Conservation (phyloP, 2,329 filamentous ascomycete genomes). For the Penicillium nordicum region DNA sequence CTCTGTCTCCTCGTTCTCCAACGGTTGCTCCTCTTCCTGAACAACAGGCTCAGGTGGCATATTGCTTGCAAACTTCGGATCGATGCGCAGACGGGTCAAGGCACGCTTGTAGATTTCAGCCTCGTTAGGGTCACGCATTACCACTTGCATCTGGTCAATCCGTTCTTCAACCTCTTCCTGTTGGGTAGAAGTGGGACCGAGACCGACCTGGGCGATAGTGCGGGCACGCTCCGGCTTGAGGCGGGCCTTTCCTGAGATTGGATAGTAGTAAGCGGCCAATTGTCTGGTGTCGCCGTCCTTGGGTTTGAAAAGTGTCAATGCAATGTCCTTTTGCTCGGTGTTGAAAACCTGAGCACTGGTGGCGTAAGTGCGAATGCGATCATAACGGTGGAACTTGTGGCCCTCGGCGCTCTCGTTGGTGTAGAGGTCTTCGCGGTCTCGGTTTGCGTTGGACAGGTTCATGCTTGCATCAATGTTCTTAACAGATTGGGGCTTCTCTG, state of each 20-base stretch:
- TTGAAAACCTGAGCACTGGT: slow-evolving; percentile 54
- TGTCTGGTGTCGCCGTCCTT: slow-evolving; percentile 36
- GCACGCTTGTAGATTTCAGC: slow-evolving; percentile 49
- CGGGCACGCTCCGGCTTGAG: slow-evolving; percentile 51
- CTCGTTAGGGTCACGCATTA: slow-evolving; percentile 50
- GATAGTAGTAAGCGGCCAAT: slow-evolving; percentile 62
- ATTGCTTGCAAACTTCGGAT: slow-evolving; percentile 41
- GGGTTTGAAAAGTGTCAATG: slow-evolving; percentile 56
- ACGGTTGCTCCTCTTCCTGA: slow-evolving; percentile 14
- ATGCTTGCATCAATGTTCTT: slow-evolving; percentile 56
- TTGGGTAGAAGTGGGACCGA: slow-evolving; percentile 37
- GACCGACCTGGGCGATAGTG: slow-evolving; percentile 42
- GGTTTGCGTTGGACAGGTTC: slow-evolving; percentile 51
- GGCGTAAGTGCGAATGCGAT: slow-evolving; percentile 59
- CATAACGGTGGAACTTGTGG: slow-evolving; percentile 51
- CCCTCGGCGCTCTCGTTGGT: slow-evolving; percentile 44
- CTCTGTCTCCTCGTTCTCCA: slow-evolving; percentile 12
- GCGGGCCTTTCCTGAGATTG: slow-evolving; percentile 55
- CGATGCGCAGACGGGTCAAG: slow-evolving; percentile 45
- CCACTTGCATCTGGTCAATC: slow-evolving; percentile 53
- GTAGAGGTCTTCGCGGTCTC: slow-evolving; percentile 53
- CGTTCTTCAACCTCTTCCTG: slow-evolving; percentile 43
- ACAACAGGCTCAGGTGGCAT: slow-evolving; percentile 28
- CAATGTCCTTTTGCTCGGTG: slow-evolving; percentile 53
- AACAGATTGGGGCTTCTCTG: slow-evolving; percentile 47